Evolutionary conservation across 129 eudicot genomes (phyloP), one percentile per base, ranked within the genome.

Genomic region (Scalesia atractyloides): DNA sequence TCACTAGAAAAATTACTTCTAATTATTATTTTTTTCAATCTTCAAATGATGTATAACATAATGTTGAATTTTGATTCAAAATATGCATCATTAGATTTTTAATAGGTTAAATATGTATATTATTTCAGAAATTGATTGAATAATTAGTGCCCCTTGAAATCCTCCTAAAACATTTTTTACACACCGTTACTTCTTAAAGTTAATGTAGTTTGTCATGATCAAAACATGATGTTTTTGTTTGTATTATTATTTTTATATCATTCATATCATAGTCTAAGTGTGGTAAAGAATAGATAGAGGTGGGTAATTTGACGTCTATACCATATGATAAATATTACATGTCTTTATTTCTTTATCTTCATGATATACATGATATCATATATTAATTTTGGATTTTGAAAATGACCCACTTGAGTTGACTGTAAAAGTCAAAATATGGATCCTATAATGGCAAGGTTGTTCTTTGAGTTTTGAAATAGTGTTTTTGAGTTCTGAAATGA

Each of bases 51-150:
- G 26, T 19, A 78, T 46, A 59, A 62, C 34, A 62, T 69, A 17
- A n/a, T 76, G 48, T 73, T 57, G 39, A 22, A 72, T 14, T 52
- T 68, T 26, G 39, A 62, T 70, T 65, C 7, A 0, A 44, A 39
- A 17, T 44, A 19, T 26, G 72, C 22, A 22, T 36, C 5, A n/a
- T 19, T 3, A 60, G 43, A 69, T 22, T 56, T 46, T 11, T 18
- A 19, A 52, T 59, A 5, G 51, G 22, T 39, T 36, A 52, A 70
- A 52, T 76, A 69, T 33, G 69, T 60, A 50, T 72, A 24, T 30
- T 61, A 15, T 9, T 60, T 59, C 3, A n/a, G 13, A 72, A 13
- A 26, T 34, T 58, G 33, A 20, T 22, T 19, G 41, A 33, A 52
- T 52, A 24, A 52, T 20, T 57, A 20, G 11, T 57, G 41, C 17